These are phyloP conservation scores for Talaromyces sp. DNA, from an alignment of 2,329 filamentous ascomycete species.

Conservation along the genomic window DNA sequence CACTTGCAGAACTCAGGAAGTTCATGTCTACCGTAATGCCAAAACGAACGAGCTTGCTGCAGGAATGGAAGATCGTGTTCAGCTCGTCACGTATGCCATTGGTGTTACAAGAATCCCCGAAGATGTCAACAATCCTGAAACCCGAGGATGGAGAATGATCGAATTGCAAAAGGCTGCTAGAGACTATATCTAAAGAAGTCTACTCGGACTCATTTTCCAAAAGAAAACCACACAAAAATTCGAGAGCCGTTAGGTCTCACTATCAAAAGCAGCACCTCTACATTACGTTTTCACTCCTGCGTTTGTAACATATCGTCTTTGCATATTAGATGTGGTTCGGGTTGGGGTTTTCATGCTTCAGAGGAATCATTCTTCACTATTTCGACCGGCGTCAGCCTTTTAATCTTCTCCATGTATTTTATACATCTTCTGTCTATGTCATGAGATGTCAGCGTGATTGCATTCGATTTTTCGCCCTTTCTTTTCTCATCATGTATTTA, in stretches of 20 bases:
- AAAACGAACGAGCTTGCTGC: slow-evolving; percentile 88
- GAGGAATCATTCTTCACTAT: slow-evolving; percentile 8
- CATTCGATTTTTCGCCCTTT: neutral
- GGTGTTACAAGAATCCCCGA: slow-evolving; percentile 91
- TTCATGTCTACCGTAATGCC: slow-evolving; percentile 91
- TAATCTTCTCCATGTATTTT: slow-evolving; percentile 17
- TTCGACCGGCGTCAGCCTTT: slow-evolving; percentile 6
- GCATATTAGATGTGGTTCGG: slow-evolving; percentile 36
- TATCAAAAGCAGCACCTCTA: slow-evolving; percentile 8
- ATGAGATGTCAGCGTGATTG: slow-evolving; percentile 14
- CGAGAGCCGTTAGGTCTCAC: slow-evolving; percentile 10
- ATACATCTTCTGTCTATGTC: slow-evolving; percentile 9
- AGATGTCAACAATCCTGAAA: slow-evolving; percentile 95
- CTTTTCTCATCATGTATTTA: slow-evolving; percentile 14
- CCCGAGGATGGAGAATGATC: slow-evolving; percentile 92
- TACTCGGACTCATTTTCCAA: neutral
- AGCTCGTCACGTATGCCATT: slow-evolving; percentile 96
- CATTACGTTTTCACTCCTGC: slow-evolving; percentile 24
- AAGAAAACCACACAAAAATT: neutral
- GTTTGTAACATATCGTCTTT: slow-evolving; percentile 40
- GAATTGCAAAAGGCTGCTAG: slow-evolving; percentile 97
- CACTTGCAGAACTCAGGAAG: slow-evolving; percentile 93
- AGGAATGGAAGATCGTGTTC: slow-evolving; percentile 98
- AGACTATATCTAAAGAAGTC: slow-evolving; percentile 68
- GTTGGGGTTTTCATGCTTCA: slow-evolving; percentile 24